Base-by-base conservation (phyloP, 352 stramenopile species). In the Phytophthora pinifolia region DNA sequence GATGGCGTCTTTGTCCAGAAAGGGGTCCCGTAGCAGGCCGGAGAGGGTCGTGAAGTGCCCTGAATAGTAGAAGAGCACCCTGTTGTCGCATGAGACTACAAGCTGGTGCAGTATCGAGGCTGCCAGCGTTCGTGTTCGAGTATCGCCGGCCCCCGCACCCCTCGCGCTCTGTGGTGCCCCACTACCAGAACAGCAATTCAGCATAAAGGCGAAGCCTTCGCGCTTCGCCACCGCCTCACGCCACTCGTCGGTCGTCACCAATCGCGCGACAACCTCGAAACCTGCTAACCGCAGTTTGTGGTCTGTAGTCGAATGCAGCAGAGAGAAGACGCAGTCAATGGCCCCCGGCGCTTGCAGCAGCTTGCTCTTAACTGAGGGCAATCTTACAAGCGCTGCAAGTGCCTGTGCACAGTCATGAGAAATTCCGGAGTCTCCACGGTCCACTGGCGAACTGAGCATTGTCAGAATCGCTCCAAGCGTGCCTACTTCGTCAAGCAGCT, bases 401-500 rank as follows among this genome's bases (percentile, higher is more conserved):
- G 79, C 68, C 34, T 88, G 75, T 0, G 81, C 77, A 9, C 79
- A 88, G 34, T 92, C 80, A 10, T 77, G 72, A 3, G 83, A 72
- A 17, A 92, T 88, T 6, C 59, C 55, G 0, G 76, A 50, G 56
- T 95, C 85, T 3, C 83, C 70, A 13, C 72, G 72, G 13, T 72
- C 61, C 20, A 88, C 60, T 3, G 62, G 61, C 4, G 69, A 74
- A 29, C 62, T 80, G 20, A 95, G 54, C 61, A 95, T 86, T 1
- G 85, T 86, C 12, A 95, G 56, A 22, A 91, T 67, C 8, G 83
- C 85, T 9, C 85, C 85, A 4, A 95, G 74, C 0, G 77, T 67
- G 0, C 85, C 85, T 7, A 87, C 75, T 51, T 89, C 65, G 1
- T 80, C 81, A 29, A 95, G 52, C 13, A 92, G 49, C 1, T 80